Evolutionary conservation across 345 rosid genomes (phyloP), one percentile per base, ranked within the genome.

Genomic region (Fremontodendron californicum): DNA sequence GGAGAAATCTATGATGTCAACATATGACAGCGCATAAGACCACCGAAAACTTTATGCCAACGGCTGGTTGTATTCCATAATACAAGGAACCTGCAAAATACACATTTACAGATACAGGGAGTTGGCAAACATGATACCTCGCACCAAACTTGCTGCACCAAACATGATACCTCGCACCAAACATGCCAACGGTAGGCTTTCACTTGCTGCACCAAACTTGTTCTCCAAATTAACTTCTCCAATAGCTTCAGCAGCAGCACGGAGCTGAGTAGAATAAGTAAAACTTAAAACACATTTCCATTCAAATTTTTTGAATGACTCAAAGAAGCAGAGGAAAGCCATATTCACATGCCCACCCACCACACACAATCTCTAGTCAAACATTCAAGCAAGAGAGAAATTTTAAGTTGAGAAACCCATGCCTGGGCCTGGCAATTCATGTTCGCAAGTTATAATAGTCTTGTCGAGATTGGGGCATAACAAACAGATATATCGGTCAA

Each of bases 91-190:
- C 82, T 40, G 21, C 21, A n/a, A 33, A 63, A 35, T 10, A 33
- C 43, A 63, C 68, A 60, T 79, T 84, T 75, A 89, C 80, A 89
- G 82, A 80, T 94, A 90, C 51, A 94, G 94, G 58, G 98, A 94
- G 82, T 92, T 92, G 23, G 97, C 97, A 85, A 95, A 87, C 97
- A 94, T 93, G 43, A 94, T 92, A 55, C 97, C 98, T 77, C 93
- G 84, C 2, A 91, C 88, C 71, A 94, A 87, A 64, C 98, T 88
- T 71, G 98, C 98, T 37, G 91, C 93, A 68, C 85, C 90, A 86
- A 91, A 94, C 85, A 95, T 93, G 55, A 96, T 92, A 46, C 98
- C 99, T 77, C 94, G 84, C 1, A 92, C n/a, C n/a, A n/a, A n/a
- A n/a, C n/a, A n/a, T n/a, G n/a, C n/a, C n/a, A n/a, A n/a, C n/a